Base-by-base conservation (phyloP, 805 yeast genomes). In the Grigorovia humatica region DNA sequence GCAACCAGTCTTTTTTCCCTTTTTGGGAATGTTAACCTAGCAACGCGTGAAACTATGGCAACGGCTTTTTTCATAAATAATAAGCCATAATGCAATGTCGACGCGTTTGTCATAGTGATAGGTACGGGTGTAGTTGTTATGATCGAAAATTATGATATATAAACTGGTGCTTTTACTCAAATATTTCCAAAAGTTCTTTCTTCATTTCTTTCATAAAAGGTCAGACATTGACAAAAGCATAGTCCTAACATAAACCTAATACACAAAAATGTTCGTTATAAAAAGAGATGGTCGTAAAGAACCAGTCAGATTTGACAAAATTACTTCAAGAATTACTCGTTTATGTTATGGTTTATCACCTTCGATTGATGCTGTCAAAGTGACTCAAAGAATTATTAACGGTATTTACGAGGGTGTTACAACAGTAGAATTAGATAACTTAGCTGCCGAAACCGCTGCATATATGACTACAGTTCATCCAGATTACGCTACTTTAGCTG, bases 391-490 rank as follows among this genome's bases (percentile, higher is more conserved):
- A 65, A 91, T 90, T 58, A 86, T 88, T 55, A 78, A 88, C n/a
- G 97, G 65, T 51, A 52, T 66, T 17, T 88, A 89, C 69, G 90
- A 87, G 63, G 96, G 96, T 59, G 97, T 90, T 49, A 86, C 88
- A 63, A 89, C 96, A 52, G 77, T 81, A 52, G 96, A 89, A 68
- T 73, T 84, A 51, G 86, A 81, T 57, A 79, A 80, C 59, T 71
- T 82, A 46, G 88, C 96, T 44, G 96, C 97, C 44, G 98, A 91
- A 71, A 88, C 96, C 38, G 91, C 96, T 49, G 96, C 97, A 44
- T 85, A 83, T 61, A 85, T 91, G 95, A 88, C 96, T 52, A 90
- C 96, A 15, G 80, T 85, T 55, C 98, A 91, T 69, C 97, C 97
- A n/a, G 97, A 91, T 71, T 90, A 91, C 62, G 95, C 96, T 35